A percentile compares a stretch with the other conserved stretches of the same genome.
phyloP scores from a whole-genome alignment of 768 basidiomycete species.

The Amanita exitialis region DNA sequence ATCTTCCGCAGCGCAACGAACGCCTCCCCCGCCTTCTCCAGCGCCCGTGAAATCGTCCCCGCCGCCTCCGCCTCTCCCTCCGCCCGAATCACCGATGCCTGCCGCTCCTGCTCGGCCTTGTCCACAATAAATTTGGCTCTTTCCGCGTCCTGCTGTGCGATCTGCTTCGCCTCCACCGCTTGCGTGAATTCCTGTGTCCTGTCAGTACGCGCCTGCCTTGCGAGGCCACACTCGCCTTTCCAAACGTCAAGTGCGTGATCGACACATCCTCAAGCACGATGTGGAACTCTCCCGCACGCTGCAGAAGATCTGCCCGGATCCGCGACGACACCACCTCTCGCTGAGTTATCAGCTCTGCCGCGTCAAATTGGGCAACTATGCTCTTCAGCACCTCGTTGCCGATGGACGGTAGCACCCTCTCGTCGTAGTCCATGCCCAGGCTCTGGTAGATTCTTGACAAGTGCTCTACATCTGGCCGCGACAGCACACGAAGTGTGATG shows the following conservation, averaged over 20 bases:
- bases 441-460: conserved; percentile 91
- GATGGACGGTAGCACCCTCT: conserved; percentile 93
- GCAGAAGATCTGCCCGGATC: conserved; percentile 85
- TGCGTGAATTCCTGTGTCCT: conserved; percentile 72
- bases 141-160: conserved; percentile 99
- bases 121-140: conserved; percentile 99
- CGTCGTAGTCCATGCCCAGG: conserved; percentile 94
- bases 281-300: conserved; percentile 93
- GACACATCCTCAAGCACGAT: conserved; percentile 95
- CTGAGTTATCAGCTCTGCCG: conserved; percentile 93
- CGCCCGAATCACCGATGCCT: conserved; percentile 95
- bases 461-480: conserved; percentile 82
- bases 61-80: conserved; percentile 99
- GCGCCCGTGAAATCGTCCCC: conserved; percentile 78
- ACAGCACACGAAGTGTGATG: conserved; percentile 91
- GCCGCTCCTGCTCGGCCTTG: conserved; percentile 99
- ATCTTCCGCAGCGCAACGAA: conserved; percentile 94
- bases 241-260: conserved; percentile 85
- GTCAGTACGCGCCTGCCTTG: conserved; percentile 1
- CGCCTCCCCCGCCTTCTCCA: conserved; percentile 92
- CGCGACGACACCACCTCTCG: conserved; percentile 93
- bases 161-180: conserved; percentile 99
- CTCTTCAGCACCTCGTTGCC: conserved; percentile 97
- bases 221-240: conserved; percentile 42
- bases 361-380: conserved; percentile 98